Evolutionary conservation across 495 filamentous ascomycete genomes (phyloP).

Genomic region (Rostrohypoxylon terebratum): DNA sequence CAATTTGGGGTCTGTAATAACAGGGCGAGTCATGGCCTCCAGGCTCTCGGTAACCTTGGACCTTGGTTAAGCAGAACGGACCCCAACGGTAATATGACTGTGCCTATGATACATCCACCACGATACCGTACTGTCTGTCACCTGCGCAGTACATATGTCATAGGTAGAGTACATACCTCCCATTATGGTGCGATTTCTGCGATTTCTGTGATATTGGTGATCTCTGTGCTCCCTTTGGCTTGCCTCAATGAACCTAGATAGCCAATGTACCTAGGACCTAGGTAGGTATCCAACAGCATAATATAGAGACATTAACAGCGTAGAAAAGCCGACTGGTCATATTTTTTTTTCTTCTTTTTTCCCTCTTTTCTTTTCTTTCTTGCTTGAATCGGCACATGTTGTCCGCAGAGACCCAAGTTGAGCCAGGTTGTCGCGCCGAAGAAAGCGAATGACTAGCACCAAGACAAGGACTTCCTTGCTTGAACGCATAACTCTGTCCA

Average conservation of each 20-base stretch:
- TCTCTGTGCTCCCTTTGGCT: slow-evolving; percentile 20
- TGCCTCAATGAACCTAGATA: slow-evolving; percentile 7
- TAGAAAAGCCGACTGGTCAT: slow-evolving; percentile 32
- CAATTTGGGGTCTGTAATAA: slow-evolving; percentile 40
- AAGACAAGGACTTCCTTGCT: slow-evolving; percentile 19
- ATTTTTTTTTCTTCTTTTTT: slow-evolving; percentile 1
- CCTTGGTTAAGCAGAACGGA: slow-evolving; percentile 16
- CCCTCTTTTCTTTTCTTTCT: too few relatives aligned
- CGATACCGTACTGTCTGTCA: too few relatives aligned
- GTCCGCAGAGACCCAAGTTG: background rate
- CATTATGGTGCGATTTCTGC: slow-evolving; percentile 19
- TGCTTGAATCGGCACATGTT: slow-evolving; percentile 26
- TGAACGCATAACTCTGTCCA: slow-evolving; percentile 1
- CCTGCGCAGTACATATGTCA: too few relatives aligned
- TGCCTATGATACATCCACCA: background rate
- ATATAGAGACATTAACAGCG: background rate
- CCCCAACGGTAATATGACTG: slow-evolving; percentile 14
- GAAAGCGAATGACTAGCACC: background rate
- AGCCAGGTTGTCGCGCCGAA: background rate
- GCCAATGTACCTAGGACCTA: too few relatives aligned
- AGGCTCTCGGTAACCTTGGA: background rate
- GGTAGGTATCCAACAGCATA: background rate
- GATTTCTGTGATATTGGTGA: slow-evolving; percentile 13
- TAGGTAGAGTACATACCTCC: too few relatives aligned
- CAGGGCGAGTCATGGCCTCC: slow-evolving; percentile 26